These are phyloP conservation scores for Tubosaeta sp. DNA, from an alignment of 768 basidiomycete genomes.

Conservation along the genomic window DNA sequence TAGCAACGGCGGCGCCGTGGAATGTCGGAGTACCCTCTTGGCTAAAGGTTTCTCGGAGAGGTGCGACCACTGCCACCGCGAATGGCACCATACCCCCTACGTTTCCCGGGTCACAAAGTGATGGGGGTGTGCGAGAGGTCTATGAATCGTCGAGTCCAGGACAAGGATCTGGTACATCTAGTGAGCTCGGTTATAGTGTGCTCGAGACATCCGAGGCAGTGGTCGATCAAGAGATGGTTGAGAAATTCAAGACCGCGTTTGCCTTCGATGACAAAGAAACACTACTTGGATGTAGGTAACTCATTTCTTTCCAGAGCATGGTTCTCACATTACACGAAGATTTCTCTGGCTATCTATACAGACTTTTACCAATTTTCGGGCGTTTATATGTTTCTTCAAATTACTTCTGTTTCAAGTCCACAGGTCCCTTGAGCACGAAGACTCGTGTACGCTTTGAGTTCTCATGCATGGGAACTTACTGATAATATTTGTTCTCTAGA, in stretches of 20 bases:
- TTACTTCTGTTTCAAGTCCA: conserved; percentile 93
- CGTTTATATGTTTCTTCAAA: conserved; percentile 88
- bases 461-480: conserved; percentile 1
- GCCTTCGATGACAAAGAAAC: conserved; percentile 87
- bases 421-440: conserved; percentile 68
- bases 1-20: conserved; percentile 40
- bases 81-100: conserved; percentile 21
- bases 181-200: conserved; percentile 75
- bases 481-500: conserved; percentile 44
- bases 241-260: conserved; percentile 79
- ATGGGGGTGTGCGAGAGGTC: conserved; percentile 52
- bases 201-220: conserved; percentile 67
- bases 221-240: conserved; percentile 58
- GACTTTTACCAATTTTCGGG: conserved; percentile 86
- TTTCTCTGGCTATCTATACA: conserved; percentile 86
- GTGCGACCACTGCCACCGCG: conserved; percentile 31
- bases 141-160: conserved; percentile 32
- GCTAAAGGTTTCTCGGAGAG: conserved; percentile 50
- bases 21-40: conserved; percentile 68
- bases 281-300: conserved; percentile 77
- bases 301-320: neutral
- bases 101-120: conserved; percentile 22
- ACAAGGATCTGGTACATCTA: conserved; percentile 31
- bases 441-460: conserved; percentile 64
- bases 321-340: conserved; percentile 44